Percentiles rank a stretch among this genome's conserved stretches.
These are phyloP conservation scores for Anthoceros angustus DNA, from an alignment of 225 moss, liverwort and hornwort species.

Conservation along the genomic window DNA sequence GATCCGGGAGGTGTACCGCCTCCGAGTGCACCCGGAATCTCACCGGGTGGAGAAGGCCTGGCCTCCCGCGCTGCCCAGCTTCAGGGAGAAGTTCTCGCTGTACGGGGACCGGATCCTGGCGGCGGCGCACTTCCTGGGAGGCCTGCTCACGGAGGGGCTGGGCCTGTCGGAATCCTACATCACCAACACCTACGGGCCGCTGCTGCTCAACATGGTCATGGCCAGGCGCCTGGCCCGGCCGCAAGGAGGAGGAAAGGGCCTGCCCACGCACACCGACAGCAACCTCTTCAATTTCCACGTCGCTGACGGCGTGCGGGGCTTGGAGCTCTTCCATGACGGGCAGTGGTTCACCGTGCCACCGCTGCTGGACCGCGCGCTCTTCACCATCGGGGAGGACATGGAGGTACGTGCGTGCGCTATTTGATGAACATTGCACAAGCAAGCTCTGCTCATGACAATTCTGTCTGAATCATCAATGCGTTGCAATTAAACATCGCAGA, in stretches of 20 bases:
- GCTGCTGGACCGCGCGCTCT: slow-evolving; percentile 15
- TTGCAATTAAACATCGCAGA: slow-evolving; percentile 12
- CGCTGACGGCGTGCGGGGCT: slow-evolving; percentile 16
- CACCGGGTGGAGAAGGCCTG: not conserved
- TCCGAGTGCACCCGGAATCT: not conserved
- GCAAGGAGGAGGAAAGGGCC: not conserved
- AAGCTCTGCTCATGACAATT: not conserved
- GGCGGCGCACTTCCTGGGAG: not conserved
- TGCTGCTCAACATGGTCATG: not conserved
- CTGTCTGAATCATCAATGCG: not conserved
- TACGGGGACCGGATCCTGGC: not conserved
- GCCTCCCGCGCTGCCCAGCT: not conserved
- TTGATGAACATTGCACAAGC: not conserved
- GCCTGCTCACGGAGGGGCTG: slow-evolving; percentile 3
- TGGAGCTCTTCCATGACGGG: slow-evolving; percentile 23
- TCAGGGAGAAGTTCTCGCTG: not conserved
- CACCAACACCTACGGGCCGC: not conserved
- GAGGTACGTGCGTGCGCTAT: slow-evolving; percentile 11
- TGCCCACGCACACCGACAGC: slow-evolving; percentile 19
- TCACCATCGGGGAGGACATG: slow-evolving; percentile 28
- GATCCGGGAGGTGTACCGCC: not conserved
- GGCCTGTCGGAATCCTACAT: not conserved
- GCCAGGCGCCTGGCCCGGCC: not conserved
- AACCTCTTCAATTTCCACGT: slow-evolving; percentile 22
- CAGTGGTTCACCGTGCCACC: slow-evolving; percentile 21